Percentiles rank a stretch among this genome's conserved stretches.
phyloP scores from a whole-genome alignment of 352 stramenopile genomes.

The Globisporangium uncinulatum region DNA sequence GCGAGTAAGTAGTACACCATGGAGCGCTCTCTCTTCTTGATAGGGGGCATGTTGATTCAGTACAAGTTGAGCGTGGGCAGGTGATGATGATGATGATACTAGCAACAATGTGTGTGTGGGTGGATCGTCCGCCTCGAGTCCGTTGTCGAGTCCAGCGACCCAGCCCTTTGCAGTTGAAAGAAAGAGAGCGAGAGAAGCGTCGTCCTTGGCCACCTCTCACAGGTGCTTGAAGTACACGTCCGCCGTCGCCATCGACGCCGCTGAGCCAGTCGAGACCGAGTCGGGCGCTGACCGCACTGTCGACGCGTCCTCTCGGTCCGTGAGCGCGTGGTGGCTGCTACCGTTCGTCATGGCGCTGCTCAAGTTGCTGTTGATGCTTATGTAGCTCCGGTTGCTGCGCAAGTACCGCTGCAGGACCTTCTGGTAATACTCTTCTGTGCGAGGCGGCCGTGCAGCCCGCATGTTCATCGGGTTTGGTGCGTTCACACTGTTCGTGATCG shows the following conservation, averaged over 20 bases:
- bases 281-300: slow-evolving; percentile 9
- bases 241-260: slow-evolving; percentile 5
- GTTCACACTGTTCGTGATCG: neutral
- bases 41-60: too few relatives aligned
- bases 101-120: too few relatives aligned
- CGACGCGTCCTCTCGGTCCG: slow-evolving; percentile 14
- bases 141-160: neutral
- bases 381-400: slow-evolving; percentile 41
- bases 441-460: slow-evolving; percentile 18
- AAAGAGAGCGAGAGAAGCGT: too few relatives aligned
- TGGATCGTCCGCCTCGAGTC: neutral
- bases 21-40: too few relatives aligned
- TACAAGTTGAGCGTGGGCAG: too few relatives aligned
- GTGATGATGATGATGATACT: neutral
- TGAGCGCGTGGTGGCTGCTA: slow-evolving; percentile 25
- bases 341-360: slow-evolving; percentile 43
- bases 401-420: slow-evolving; percentile 52
- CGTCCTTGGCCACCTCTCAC: neutral
- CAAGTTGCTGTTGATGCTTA: slow-evolving; percentile 43
- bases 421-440: slow-evolving; percentile 73
- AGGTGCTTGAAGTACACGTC: slow-evolving; percentile 15
- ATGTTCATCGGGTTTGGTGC: slow-evolving; percentile 2
- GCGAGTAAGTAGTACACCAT: too few relatives aligned
- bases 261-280: slow-evolving; percentile 14
- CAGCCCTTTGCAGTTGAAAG: too few relatives aligned